phyloP scores from a whole-genome alignment of 257 asterid species.

The Nicotiana benthamiana region DNA sequence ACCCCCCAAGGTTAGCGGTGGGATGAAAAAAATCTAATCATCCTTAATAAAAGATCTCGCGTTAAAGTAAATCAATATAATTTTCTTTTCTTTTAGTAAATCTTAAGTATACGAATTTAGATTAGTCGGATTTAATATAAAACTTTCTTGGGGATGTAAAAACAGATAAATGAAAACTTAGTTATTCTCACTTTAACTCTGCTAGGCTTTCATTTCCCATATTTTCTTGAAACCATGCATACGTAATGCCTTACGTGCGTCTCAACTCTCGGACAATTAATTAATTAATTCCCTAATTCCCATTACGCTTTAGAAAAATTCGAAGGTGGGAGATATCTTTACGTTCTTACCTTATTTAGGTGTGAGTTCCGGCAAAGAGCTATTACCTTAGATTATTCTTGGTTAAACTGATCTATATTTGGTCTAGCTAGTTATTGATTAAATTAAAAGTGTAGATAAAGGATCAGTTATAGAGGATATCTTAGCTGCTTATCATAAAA shows the following conservation, averaged over 20 bases:
- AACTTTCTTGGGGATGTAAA: neutral
- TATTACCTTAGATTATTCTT: neutral
- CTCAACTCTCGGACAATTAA: neutral
- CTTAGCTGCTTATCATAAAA: neutral
- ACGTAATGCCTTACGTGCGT: conserved; percentile 1
- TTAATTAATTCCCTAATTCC: neutral
- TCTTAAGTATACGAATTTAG: no score
- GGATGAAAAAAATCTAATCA: no score
- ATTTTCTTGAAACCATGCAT: neutral
- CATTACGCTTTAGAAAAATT: neutral
- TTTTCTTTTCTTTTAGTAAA: no score
- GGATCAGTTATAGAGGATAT: neutral
- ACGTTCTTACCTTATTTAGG: neutral
- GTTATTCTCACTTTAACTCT: neutral
- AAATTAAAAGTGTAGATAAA: neutral
- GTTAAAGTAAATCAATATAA: no score
- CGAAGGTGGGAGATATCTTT: neutral
- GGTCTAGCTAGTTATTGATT: neutral
- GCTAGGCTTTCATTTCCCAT: neutral
- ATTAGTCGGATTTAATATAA: no score
- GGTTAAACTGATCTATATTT: neutral
- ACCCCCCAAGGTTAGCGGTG: no score
- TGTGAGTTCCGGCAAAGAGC: neutral
- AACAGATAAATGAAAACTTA: neutral
- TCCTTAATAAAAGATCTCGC: no score